Conservation (phyloP, 176 grass and related monocot species). For the Poa annua region DNA sequence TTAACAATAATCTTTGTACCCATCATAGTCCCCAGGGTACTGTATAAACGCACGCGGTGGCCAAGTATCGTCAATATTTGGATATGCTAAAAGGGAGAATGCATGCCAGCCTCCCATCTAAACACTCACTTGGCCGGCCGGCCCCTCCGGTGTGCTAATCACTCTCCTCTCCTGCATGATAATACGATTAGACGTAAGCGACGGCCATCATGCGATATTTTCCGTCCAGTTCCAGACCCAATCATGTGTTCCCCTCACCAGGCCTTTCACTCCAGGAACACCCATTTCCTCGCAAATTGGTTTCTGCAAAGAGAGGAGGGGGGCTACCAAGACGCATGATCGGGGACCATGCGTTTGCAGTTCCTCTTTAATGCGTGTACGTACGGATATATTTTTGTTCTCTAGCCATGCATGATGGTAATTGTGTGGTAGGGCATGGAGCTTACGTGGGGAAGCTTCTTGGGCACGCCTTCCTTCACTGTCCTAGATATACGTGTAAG, state of each 20-base stretch:
- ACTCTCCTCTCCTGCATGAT: too few relatives aligned
- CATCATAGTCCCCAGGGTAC: constrained; percentile 33
- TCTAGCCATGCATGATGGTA: constrained; percentile 24
- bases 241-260: constrained; percentile 23
- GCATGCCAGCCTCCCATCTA: constrained; percentile 13
- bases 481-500: constrained; percentile 35
- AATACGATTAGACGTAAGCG: background rate
- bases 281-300: background rate
- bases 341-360: constrained; percentile 41
- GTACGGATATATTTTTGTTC: constrained; percentile 41
- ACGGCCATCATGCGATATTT: background rate
- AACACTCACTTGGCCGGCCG: background rate
- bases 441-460: constrained; percentile 53
- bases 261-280: background rate
- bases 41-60: constrained; percentile 45
- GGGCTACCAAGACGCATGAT: constrained; percentile 19
- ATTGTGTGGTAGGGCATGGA: background rate
- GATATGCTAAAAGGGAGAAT: background rate
- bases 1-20: background rate
- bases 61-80: background rate
- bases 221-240: background rate
- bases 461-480: constrained; percentile 5
- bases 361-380: constrained; percentile 35
- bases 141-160: background rate
- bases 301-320: constrained; percentile 31